Conservation (phyloP, 768 basidiomycete genomes). For the Asterophora lycoperdoides region DNA sequence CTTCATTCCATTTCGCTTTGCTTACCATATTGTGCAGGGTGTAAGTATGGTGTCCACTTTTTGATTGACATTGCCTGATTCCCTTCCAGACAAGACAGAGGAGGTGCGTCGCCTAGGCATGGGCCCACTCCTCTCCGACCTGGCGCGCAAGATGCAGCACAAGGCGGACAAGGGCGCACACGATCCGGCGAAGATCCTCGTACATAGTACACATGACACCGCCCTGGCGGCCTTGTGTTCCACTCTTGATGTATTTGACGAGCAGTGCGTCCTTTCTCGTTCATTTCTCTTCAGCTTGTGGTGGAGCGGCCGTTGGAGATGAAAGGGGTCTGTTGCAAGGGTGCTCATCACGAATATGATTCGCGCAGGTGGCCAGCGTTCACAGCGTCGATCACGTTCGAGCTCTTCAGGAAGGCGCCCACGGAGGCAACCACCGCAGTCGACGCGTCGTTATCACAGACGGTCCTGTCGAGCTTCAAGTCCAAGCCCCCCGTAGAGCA, state of each 20-base stretch:
- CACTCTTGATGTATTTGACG: constrained; percentile 71
- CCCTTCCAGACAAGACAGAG: constrained; percentile 55
- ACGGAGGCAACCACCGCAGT: constrained; percentile 3
- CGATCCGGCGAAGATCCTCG: constrained; percentile 58
- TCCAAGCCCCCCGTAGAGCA: constrained; percentile 31
- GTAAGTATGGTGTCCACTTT: constrained; percentile 22
- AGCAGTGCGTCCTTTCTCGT: constrained; percentile 40
- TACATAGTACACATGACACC: constrained; percentile 73
- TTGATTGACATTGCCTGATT: neutral
- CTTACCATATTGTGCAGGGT: constrained; percentile 31
- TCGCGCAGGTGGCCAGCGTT: constrained; percentile 66
- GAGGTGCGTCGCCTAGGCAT: constrained; percentile 74
- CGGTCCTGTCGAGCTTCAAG: constrained; percentile 37
- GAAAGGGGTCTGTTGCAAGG: neutral
- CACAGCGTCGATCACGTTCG: constrained; percentile 69
- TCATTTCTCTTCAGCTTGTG: neutral
- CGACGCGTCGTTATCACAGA: constrained; percentile 30
- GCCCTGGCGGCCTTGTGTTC: constrained; percentile 58
- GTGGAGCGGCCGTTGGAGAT: neutral
- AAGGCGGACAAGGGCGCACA: constrained; percentile 43
- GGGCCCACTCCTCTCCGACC: constrained; percentile 67
- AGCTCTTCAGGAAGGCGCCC: constrained; percentile 51
- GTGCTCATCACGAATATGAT: neutral
- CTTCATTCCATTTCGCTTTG: constrained; percentile 1
- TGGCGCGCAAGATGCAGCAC: constrained; percentile 57